Percentiles rank a stretch among this genome's conserved stretches.
Evolutionary conservation across 208 protist genomes (phyloP).

Genomic region (Trypanosoma grayi): DNA sequence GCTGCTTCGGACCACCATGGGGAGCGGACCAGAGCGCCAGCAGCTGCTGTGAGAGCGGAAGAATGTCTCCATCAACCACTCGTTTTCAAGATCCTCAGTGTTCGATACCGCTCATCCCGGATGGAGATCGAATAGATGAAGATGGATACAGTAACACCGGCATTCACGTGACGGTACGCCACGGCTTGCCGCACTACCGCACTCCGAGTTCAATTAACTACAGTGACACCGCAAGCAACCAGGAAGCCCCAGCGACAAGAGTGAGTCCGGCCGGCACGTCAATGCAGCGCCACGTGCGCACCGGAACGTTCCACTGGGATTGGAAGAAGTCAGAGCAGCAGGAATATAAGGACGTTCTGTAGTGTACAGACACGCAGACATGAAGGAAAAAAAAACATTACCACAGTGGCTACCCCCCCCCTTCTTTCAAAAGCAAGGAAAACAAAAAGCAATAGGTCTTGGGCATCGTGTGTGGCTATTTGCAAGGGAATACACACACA

Average conservation of each 20-base stretch:
- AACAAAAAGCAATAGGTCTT: background rate
- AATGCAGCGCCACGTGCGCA: slow-evolving; percentile 14
- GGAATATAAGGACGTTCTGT: slow-evolving; percentile 31
- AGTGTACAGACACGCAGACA: background rate
- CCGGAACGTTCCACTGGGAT: slow-evolving; percentile 40
- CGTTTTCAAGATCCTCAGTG: background rate
- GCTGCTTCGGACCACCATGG: background rate
- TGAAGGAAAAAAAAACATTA: background rate
- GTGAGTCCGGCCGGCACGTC: background rate
- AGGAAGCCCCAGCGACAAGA: background rate
- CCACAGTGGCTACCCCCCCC: too few relatives aligned
- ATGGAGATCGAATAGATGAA: background rate
- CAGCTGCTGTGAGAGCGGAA: background rate
- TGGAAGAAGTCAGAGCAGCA: slow-evolving; percentile 36
- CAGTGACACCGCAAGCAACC: slow-evolving; percentile 7
- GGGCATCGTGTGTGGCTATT: too few relatives aligned
- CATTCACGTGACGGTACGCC: slow-evolving; percentile 15
- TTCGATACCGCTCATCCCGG: background rate
- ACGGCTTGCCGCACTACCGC: slow-evolving; percentile 10
- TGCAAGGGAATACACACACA: background rate
- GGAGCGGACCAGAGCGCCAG: background rate
- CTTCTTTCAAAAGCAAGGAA: background rate
- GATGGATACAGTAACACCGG: background rate
- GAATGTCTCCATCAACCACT: background rate
- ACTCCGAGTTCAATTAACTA: slow-evolving; percentile 12